A percentile compares a stretch with the other conserved stretches of the same genome.
These are phyloP conservation scores for Halteria grandinella DNA, from an alignment of 73 alveolate species.

Conservation along the genomic window DNA sequence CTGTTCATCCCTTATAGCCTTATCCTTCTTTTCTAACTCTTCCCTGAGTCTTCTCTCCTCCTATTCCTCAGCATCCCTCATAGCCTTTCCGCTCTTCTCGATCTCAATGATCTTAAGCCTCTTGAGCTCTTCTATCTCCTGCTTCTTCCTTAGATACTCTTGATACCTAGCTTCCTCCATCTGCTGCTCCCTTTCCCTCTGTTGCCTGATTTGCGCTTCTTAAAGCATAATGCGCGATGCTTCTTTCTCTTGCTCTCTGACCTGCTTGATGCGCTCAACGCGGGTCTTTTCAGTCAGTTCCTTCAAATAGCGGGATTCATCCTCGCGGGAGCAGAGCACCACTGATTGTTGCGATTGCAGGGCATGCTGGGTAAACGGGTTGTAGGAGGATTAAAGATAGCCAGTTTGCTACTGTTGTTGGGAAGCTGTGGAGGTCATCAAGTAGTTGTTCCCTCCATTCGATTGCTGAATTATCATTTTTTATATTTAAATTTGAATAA, in stretches of 20 bases:
- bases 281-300: conserved; percentile 17
- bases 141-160: conserved; percentile 27
- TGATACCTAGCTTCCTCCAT: conserved; percentile 18
- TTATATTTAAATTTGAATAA: no score
- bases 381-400: no score
- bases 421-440: no score
- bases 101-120: conserved; percentile 3
- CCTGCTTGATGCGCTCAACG: conserved; percentile 18
- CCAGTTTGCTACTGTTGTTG: no score
- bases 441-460: no score
- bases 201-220: conserved; percentile 9
- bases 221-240: not conserved
- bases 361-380: no score
- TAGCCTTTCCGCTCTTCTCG: conserved; percentile 50
- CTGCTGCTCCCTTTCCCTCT: not conserved
- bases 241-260: conserved; percentile 46
- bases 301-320: conserved; percentile 1
- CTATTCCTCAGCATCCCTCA: conserved; percentile 44
- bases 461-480: no score
- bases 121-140: conserved; percentile 49
- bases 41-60: conserved; percentile 37
- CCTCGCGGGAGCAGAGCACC: conserved; percentile 27
- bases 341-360: conserved; percentile 3
- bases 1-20: conserved; percentile 34
- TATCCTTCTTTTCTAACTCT: conserved; percentile 17